phyloP scores from a whole-genome alignment of 768 basidiomycete species.

The Kockovaella imperatae region DNA sequence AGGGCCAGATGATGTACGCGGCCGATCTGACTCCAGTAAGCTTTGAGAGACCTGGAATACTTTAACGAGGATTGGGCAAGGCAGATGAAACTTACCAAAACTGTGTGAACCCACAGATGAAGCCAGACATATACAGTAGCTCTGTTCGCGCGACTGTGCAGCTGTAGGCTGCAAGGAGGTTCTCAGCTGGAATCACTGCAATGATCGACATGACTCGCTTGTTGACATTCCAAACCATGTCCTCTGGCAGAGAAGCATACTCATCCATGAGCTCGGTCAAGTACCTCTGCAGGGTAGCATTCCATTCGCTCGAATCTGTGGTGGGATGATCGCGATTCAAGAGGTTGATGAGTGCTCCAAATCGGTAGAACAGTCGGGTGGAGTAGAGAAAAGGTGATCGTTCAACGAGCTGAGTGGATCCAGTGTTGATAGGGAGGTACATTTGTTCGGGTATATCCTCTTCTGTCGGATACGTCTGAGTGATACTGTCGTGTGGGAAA shows the following conservation, averaged over 20 bases:
- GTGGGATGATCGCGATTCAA: constrained; percentile 13
- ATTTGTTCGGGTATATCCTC: constrained; percentile 24
- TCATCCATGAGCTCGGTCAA: constrained; percentile 10
- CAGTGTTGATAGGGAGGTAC: no score
- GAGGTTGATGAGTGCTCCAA: constrained; percentile 23
- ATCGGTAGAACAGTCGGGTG: constrained; percentile 20
- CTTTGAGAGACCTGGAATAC: no score
- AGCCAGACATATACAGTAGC: constrained; percentile 24
- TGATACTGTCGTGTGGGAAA: constrained; percentile 24
- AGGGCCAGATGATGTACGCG: not conserved
- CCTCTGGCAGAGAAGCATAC: constrained; percentile 20
- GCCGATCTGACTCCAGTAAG: no score
- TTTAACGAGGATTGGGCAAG: no score
- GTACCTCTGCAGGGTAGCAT: constrained; percentile 1
- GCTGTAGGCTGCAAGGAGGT: constrained; percentile 14
- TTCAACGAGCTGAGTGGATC: no score
- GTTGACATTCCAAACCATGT: constrained; percentile 22
- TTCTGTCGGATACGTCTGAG: constrained; percentile 15
- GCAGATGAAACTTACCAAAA: constrained; percentile 11
- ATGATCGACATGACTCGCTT: constrained; percentile 18
- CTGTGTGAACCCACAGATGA: constrained; percentile 34
- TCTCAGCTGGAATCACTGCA: not conserved
- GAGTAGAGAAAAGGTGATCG: constrained; percentile 20
- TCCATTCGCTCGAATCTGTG: not conserved
- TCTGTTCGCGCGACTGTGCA: constrained; percentile 12